Evolutionary conservation across 305 asterid genomes (phyloP).

Genomic region (Plantago coronopus): DNA sequence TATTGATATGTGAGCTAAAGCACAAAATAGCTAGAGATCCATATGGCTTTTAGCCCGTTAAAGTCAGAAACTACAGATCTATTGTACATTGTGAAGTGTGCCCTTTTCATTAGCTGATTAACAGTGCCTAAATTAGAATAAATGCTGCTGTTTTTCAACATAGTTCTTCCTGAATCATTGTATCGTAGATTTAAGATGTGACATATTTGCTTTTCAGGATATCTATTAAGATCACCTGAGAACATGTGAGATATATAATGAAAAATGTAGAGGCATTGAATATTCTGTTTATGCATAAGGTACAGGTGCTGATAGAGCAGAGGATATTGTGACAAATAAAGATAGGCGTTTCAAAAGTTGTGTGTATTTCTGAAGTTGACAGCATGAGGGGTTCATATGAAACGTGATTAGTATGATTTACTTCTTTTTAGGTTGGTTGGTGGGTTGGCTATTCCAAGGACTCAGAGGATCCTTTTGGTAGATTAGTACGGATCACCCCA

Average conservation of each 20-base stretch:
- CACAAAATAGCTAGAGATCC: neutral
- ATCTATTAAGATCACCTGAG: neutral
- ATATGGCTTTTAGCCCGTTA: neutral
- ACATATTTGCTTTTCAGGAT: neutral
- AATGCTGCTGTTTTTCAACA: neutral
- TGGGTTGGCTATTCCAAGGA: conserved; percentile 96
- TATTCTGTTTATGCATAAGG: conserved; percentile 7
- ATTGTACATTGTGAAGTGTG: neutral
- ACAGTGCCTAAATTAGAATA: neutral
- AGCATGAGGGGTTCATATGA: conserved; percentile 12
- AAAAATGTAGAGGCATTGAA: neutral
- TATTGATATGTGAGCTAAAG: neutral
- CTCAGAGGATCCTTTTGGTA: conserved; percentile 89
- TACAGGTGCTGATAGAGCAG: too few species aligned
- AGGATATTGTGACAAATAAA: too few species aligned
- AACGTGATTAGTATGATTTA: conserved; percentile 9
- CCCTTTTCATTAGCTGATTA: neutral
- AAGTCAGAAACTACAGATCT: conserved; percentile 3
- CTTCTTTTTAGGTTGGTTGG: conserved; percentile 81
- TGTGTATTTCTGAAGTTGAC: conserved; percentile 14
- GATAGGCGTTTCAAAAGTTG: neutral
- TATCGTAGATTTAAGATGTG: neutral
- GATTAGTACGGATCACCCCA: conserved; percentile 74
- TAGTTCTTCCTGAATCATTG: neutral
- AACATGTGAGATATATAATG: neutral